Conservation (phyloP, 306 rosid genomes). For the Acacia acuminata region DNA sequence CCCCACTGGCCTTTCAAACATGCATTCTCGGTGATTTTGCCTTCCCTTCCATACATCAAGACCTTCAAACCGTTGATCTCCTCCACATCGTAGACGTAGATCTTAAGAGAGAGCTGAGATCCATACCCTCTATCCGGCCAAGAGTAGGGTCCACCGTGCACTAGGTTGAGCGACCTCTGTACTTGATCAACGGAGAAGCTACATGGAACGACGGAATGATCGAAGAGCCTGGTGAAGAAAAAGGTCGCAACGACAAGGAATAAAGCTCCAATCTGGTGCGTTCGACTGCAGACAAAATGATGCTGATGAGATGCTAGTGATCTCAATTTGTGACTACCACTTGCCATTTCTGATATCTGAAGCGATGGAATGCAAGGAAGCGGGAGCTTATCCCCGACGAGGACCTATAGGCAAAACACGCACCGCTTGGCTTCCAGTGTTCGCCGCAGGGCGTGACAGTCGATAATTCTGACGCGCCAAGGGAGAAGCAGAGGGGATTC, state of each 20-base stretch:
- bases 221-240: conserved; percentile 65
- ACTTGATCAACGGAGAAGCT: conserved; percentile 25
- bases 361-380: neutral
- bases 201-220: conserved; percentile 48
- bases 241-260: conserved; percentile 60
- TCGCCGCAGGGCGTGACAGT: neutral
- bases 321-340: conserved; percentile 51
- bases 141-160: conserved; percentile 38
- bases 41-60: conserved; percentile 72
- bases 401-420: neutral
- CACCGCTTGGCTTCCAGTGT: neutral
- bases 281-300: conserved; percentile 65
- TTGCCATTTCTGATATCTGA: conserved; percentile 42
- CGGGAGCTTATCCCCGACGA: neutral
- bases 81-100: conserved; percentile 72
- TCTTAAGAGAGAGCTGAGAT: conserved; percentile 61
- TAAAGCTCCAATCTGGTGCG: conserved; percentile 81
- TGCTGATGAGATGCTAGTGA: conserved; percentile 42
- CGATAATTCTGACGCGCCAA: neutral
- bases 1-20: conserved; percentile 98
- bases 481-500: neutral
- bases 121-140: conserved; percentile 74
- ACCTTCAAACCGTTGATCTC: conserved; percentile 74
- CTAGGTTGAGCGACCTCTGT: conserved; percentile 31
- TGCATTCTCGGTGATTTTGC: conserved; percentile 54